Percentiles rank a stretch among this genome's conserved stretches.
Evolutionary conservation across 2,329 filamentous ascomycete genomes (phyloP).

Genomic region (Aulographum hederae): DNA sequence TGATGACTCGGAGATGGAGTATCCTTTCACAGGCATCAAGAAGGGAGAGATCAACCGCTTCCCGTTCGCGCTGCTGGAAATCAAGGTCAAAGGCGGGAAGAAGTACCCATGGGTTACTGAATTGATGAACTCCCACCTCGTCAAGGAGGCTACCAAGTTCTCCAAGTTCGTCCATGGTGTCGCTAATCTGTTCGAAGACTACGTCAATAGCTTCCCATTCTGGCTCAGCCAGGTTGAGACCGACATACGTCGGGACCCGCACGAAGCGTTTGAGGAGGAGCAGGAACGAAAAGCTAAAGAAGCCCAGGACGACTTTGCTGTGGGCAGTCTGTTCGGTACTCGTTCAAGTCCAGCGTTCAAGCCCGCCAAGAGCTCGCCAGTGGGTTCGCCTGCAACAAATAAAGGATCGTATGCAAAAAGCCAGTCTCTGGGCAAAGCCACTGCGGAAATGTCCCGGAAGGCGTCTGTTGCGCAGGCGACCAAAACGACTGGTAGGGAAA

Average conservation of each 20-base stretch:
- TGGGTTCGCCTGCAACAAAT: slow-evolving; percentile 45
- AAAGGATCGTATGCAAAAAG: slow-evolving; percentile 23
- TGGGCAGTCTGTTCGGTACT: slow-evolving; percentile 65
- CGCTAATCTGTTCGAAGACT: slow-evolving; percentile 76
- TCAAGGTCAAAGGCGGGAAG: slow-evolving; percentile 60
- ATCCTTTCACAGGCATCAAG: slow-evolving; percentile 72
- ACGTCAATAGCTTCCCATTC: slow-evolving; percentile 91
- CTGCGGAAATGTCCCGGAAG: slow-evolving; percentile 6
- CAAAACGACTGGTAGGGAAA: slow-evolving; percentile 9
- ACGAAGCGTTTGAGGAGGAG: slow-evolving; percentile 78
- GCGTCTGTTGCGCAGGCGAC: slow-evolving; percentile 5
- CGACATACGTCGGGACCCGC: slow-evolving; percentile 86
- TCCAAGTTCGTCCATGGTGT: slow-evolving; percentile 95
- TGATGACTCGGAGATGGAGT: slow-evolving; percentile 64
- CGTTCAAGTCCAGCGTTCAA: slow-evolving; percentile 28
- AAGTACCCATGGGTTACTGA: slow-evolving; percentile 77
- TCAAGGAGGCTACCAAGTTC: slow-evolving; percentile 77
- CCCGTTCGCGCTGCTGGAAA: slow-evolving; percentile 78
- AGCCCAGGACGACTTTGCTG: slow-evolving; percentile 72
- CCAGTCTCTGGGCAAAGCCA: slow-evolving; percentile 5
- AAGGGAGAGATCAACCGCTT: slow-evolving; percentile 85
- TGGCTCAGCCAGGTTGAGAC: slow-evolving; percentile 85
- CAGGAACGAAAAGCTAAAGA: slow-evolving; percentile 66
- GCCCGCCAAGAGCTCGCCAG: slow-evolving; percentile 45
- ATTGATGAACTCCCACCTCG: slow-evolving; percentile 78